phyloP scores from a whole-genome alignment of 805 yeast genomes.

The Candida sakaeoensis region DNA sequence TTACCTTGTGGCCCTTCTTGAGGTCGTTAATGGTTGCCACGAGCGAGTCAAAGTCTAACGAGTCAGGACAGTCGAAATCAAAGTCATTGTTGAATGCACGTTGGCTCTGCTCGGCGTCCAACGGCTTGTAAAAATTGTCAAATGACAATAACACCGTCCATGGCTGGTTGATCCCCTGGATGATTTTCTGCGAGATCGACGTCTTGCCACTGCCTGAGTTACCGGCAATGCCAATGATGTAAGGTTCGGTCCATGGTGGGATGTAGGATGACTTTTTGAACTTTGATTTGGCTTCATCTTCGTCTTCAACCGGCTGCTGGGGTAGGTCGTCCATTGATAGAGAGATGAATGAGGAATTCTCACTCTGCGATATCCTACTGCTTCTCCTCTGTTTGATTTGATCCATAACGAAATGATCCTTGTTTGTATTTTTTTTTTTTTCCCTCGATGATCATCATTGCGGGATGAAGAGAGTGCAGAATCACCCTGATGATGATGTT shows the following conservation, averaged over 20 bases:
- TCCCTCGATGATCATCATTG: background rate
- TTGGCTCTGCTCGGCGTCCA: slow-evolving; percentile 56
- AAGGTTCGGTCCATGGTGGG: slow-evolving; percentile 43
- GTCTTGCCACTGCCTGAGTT: slow-evolving; percentile 84
- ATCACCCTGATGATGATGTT: background rate
- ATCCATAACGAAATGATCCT: background rate
- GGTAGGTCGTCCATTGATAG: slow-evolving; percentile 8
- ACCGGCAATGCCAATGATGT: slow-evolving; percentile 48
- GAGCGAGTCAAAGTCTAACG: slow-evolving; percentile 74
- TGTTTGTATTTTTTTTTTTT: too few relatives aligned
- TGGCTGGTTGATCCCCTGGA: slow-evolving; percentile 75
- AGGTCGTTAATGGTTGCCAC: slow-evolving; percentile 59
- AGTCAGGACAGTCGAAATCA: slow-evolving; percentile 86
- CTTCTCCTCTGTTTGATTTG: slow-evolving; percentile 13
- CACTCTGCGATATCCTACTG: slow-evolving; percentile 21
- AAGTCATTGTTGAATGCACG: slow-evolving; percentile 66
- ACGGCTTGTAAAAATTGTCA: slow-evolving; percentile 86
- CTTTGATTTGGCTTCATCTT: background rate
- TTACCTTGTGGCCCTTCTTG: slow-evolving; percentile 58
- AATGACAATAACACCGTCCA: slow-evolving; percentile 89
- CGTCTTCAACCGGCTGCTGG: background rate
- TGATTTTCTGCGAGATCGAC: slow-evolving; percentile 79
- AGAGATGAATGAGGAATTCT: slow-evolving; percentile 24
- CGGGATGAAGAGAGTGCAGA: slow-evolving; percentile 3
- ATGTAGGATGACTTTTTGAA: slow-evolving; percentile 20